Evolutionary conservation across 495 filamentous ascomycete genomes (phyloP), one percentile per base, ranked within the genome.

Genomic region (Daldinia childiae): DNA sequence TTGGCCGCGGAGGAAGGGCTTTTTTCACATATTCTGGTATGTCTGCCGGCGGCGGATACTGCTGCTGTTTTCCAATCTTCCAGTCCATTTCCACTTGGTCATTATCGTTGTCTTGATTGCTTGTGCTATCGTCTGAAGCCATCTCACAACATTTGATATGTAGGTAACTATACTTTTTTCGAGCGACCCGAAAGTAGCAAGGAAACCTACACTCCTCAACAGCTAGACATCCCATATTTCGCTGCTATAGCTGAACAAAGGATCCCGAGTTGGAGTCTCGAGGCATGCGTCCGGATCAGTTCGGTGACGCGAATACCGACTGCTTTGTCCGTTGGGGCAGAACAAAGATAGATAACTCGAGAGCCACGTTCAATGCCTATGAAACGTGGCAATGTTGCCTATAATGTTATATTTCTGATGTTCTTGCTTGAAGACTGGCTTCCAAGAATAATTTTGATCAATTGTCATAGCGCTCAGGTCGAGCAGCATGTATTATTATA

Each of bases 1-100:
- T 34, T n/a, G 71, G 58, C 15, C 54, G 64, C 27, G 57, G 71
- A 24, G 71, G 71, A 24, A 73, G 71, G 26, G 71, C 71, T 32
- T 60, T 62, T 30, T 73, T 69, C 9, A 73, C 58, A 21, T 73
- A 73, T 1, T 62, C 62, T 12, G 71, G 62, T 34, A 73, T 24
- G 2, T 58, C 71, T 12, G 21, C 19, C 43, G 71, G 71, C 6
- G 71, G 71, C 27, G 71, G 62, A 43, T 55, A 73, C 15, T 63
- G 51, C n/a, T 29, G 66, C 0, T 29, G 1, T 14, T 21, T 48
- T 58, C 57, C 62, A 9, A 36, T 19, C 0, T 17, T 39, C 51
- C 41, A 41, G 29, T 11, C 38, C 15, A 56, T 55, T 9, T 15
- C 36, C 50, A 9, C 24, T 50, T 29, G 61, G 15, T 8, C 60